Percentiles rank a stretch among this genome's conserved stretches.
Evolutionary conservation across 495 filamentous ascomycete genomes (phyloP).

Genomic region (Acidomyces sp.): DNA sequence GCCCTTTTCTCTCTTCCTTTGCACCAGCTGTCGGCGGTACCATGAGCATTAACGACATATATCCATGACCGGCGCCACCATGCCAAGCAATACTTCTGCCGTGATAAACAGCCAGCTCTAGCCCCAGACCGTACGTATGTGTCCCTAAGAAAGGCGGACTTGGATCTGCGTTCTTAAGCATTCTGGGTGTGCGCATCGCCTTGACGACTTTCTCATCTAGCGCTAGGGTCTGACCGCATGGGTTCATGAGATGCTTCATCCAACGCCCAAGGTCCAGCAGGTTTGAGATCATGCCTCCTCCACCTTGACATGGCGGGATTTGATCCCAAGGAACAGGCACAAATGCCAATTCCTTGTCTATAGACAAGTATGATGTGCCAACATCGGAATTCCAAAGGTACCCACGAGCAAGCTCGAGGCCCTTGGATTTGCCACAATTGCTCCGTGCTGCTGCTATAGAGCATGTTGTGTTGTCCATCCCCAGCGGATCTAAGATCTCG

Average conservation of each 20-base stretch:
- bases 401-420: background rate
- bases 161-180: background rate
- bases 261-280: background rate
- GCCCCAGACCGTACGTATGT: background rate
- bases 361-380: too few relatives aligned
- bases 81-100: background rate
- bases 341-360: background rate
- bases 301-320: background rate
- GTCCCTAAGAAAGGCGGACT: background rate
- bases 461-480: constrained; percentile 40
- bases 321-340: background rate
- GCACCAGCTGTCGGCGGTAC: too few relatives aligned
- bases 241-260: background rate
- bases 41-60: background rate
- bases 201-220: background rate
- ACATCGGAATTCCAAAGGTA: background rate
- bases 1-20: too few relatives aligned
- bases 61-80: background rate
- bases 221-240: background rate
- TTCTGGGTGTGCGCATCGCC: background rate
- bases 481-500: constrained; percentile 36
- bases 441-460: constrained; percentile 29
- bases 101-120: background rate
- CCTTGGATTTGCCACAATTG: background rate
- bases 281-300: background rate